A percentile compares a stretch with the other conserved stretches of the same genome.
These are phyloP conservation scores for Trichoderma oligosporum DNA, from an alignment of 2,329 filamentous ascomycete genomes.

Conservation along the genomic window DNA sequence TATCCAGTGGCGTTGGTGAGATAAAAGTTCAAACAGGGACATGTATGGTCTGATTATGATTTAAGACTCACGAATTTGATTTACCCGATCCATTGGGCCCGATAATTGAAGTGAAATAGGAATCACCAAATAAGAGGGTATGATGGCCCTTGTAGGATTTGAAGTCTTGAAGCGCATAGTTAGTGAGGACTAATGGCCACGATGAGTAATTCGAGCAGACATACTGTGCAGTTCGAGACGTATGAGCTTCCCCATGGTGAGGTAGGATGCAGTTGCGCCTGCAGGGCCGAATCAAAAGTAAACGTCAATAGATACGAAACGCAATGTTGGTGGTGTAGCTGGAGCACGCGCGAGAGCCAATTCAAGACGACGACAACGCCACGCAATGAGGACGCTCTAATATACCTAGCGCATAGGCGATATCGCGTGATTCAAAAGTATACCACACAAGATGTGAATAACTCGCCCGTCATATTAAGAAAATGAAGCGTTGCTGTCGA, in stretches of 20 bases:
- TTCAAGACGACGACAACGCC: conserved; percentile 7
- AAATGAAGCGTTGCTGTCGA: background rate
- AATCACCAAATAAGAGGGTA: conserved; percentile 89
- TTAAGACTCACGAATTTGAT: conserved; percentile 82
- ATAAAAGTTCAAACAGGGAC: background rate
- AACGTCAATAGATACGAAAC: background rate
- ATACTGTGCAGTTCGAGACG: conserved; percentile 89
- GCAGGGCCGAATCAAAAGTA: background rate
- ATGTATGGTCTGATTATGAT: background rate
- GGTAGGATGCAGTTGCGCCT: conserved; percentile 5
- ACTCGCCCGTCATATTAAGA: conserved; percentile 7
- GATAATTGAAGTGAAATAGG: conserved; percentile 98
- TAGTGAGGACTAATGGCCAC: background rate
- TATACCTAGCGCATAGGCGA: background rate
- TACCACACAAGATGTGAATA: background rate
- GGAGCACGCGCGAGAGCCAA: conserved; percentile 7
- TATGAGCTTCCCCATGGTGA: conserved; percentile 90
- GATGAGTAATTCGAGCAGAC: conserved; percentile 30
- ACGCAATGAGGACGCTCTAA: background rate
- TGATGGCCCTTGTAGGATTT: conserved; percentile 99
- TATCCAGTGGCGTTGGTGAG: conserved; percentile 34
- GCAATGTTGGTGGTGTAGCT: background rate
- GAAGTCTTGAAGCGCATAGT: conserved; percentile 63
- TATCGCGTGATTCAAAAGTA: conserved; percentile 6
- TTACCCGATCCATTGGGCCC: conserved; percentile 99